phyloP scores from a whole-genome alignment of 192 early-diverging fungal species.

The Backusella morwellensis region DNA sequence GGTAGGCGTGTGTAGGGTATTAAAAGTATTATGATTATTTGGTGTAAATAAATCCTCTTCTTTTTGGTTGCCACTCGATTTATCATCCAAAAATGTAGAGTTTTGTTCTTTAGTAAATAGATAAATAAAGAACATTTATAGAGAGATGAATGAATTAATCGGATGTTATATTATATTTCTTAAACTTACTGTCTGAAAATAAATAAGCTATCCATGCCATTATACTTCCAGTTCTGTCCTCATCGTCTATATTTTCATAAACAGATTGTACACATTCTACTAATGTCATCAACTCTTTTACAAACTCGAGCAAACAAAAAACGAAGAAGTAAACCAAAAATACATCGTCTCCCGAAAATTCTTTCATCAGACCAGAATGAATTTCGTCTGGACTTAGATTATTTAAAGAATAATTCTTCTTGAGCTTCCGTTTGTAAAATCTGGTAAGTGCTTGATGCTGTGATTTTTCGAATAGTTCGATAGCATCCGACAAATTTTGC shows the following conservation, averaged over 20 bases:
- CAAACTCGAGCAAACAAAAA: slow-evolving; percentile 72
- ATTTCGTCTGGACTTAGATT: background rate
- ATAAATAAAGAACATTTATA: background rate
- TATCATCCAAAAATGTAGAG: background rate
- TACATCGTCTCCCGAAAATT: slow-evolving; percentile 50
- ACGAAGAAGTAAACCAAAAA: slow-evolving; percentile 77
- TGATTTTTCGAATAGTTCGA: slow-evolving; percentile 46
- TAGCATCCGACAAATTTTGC: slow-evolving; percentile 41
- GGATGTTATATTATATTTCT: background rate
- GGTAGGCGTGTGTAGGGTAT: slow-evolving; percentile 56
- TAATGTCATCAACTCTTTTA: slow-evolving; percentile 53
- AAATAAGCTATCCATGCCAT: background rate
- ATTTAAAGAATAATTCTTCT: background rate
- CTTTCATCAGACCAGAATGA: background rate
- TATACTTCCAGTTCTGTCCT: background rate
- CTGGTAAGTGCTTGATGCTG: slow-evolving; percentile 40
- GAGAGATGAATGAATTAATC: background rate
- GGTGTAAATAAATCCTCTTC: background rate
- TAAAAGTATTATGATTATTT: slow-evolving; percentile 26
- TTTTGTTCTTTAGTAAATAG: background rate
- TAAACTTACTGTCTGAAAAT: background rate
- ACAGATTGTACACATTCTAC: slow-evolving; percentile 28
- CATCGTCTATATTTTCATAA: background rate
- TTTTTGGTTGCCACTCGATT: background rate
- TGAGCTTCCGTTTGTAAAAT: slow-evolving; percentile 36